These are phyloP conservation scores for Phialophora macrospora DNA, from an alignment of 2,329 filamentous ascomycete species.

Conservation along the genomic window DNA sequence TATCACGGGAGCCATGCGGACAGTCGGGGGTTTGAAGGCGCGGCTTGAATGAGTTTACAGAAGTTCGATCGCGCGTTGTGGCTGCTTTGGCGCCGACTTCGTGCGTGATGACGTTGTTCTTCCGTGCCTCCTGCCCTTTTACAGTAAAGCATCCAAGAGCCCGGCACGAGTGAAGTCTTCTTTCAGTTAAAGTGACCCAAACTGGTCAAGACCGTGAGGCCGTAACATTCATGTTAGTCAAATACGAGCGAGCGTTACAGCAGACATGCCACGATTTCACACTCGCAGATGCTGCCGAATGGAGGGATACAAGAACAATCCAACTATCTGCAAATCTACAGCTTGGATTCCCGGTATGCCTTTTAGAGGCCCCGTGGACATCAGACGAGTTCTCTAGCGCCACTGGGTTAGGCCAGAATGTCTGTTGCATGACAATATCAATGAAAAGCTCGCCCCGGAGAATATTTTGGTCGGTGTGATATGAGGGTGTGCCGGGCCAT, in stretches of 20 bases:
- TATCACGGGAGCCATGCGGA: neutral
- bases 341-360: neutral
- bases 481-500: neutral
- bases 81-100: neutral
- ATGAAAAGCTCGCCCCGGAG: constrained; percentile 14
- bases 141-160: constrained; percentile 1
- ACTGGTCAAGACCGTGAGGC: neutral
- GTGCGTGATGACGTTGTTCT: constrained; percentile 17
- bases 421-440: neutral
- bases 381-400: neutral
- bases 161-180: constrained; percentile 16
- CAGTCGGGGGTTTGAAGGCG: neutral
- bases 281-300: neutral
- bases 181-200: constrained; percentile 3
- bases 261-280: neutral
- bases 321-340: neutral
- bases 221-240: neutral
- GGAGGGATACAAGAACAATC: neutral
- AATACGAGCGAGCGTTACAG: constrained; percentile 14
- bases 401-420: neutral
- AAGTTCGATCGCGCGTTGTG: constrained; percentile 10
- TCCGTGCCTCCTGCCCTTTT: constrained; percentile 8
- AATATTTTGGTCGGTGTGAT: constrained; percentile 11
- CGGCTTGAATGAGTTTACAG: constrained; percentile 9
- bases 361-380: neutral